Base-by-base conservation (phyloP, 163 green algal genomes). In the Scenedesmus sp. region DNA sequence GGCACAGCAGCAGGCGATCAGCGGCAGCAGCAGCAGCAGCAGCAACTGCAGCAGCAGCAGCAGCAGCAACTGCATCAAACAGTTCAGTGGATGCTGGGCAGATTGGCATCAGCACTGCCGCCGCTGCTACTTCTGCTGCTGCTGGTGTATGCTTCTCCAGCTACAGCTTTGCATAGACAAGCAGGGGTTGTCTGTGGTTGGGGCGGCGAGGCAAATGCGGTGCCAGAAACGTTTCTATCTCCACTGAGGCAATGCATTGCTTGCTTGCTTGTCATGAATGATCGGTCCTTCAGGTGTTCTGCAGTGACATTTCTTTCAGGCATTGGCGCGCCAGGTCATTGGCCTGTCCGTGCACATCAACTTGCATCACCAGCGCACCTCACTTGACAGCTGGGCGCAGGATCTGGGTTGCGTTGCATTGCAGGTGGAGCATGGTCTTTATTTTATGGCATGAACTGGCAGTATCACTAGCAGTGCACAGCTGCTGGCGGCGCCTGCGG, bases 101-200 rank as follows among this genome's bases (percentile, higher is more conserved):
- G 24, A 61, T 12, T 22, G 51, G 24, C 59, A 42, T 26, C 26
- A 40, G 51, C 15, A 9, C 33, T 5, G 44, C 30, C 30, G 44
- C 78, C 16, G 78, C 18, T n/a, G 78, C 42, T 22, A n/a, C n/a
- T n/a, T n/a, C n/a, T n/a, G n/a, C 78, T 35, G 78, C 18, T n/a
- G 78, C 42, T 22, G 80, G 80, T 37, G 24, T 85, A 4, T 40
- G 24, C 15, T 85, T 85, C 56, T 46, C 44, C 30, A 68, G 24
- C 30, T 85, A 85, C 80, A 68, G 43, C 80, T 85, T 85, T 85
- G 80, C 80, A 15, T 85, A 35, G 59, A 9, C 24, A 13, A 26
- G 59, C 59, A 37, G 59, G 26, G 56, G 5, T 33, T 6, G 49
- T 56, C 1, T 56, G 59, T 6, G 26, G 24, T 30, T 72, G 12